Conservation (phyloP, 2,329 filamentous ascomycete species). For the Boeremia exigua region DNA sequence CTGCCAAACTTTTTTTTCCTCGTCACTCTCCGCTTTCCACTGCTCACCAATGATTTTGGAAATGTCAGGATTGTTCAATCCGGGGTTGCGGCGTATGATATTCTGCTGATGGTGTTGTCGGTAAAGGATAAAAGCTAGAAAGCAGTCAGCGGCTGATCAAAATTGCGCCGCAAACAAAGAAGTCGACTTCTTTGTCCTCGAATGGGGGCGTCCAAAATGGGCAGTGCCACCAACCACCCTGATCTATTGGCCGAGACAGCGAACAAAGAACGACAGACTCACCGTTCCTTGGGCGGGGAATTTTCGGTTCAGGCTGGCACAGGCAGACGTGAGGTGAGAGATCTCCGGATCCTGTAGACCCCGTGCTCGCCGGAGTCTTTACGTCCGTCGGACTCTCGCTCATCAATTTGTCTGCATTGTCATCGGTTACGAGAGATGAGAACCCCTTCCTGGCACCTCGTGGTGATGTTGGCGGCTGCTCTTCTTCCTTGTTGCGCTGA, state of each 20-base stretch:
- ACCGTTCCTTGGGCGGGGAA: slow-evolving; percentile 75
- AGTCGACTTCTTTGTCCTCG: slow-evolving; percentile 32
- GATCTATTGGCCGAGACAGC: slow-evolving; percentile 13
- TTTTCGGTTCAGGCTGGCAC: slow-evolving; percentile 74
- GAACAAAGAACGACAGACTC: slow-evolving; percentile 49
- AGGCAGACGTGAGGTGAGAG: slow-evolving; percentile 64
- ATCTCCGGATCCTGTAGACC: slow-evolving; percentile 40
- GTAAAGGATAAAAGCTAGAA: slow-evolving; percentile 93
- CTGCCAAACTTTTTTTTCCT: slow-evolving; percentile 86
- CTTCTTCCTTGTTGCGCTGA: slow-evolving; percentile 25
- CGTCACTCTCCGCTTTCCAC: slow-evolving; percentile 79
- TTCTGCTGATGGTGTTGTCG: slow-evolving; percentile 88
- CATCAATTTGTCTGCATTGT: slow-evolving; percentile 23
- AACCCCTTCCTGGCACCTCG: slow-evolving; percentile 34
- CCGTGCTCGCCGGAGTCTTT: slow-evolving; percentile 31
- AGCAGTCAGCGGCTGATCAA: slow-evolving; percentile 36
- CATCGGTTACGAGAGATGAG: slow-evolving; percentile 26
- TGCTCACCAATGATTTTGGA: slow-evolving; percentile 95
- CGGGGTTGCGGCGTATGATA: slow-evolving; percentile 83
- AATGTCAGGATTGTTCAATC: slow-evolving; percentile 91
- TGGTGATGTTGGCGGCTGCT: slow-evolving; percentile 30
- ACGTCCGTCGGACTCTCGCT: slow-evolving; percentile 26
- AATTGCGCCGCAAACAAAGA: slow-evolving; percentile 37
- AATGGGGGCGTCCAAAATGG: slow-evolving; percentile 4
- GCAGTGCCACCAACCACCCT: slow-evolving; percentile 16